phyloP scores from a whole-genome alignment of 2,329 filamentous ascomycete genomes.

The Cladobotryum protrusum region DNA sequence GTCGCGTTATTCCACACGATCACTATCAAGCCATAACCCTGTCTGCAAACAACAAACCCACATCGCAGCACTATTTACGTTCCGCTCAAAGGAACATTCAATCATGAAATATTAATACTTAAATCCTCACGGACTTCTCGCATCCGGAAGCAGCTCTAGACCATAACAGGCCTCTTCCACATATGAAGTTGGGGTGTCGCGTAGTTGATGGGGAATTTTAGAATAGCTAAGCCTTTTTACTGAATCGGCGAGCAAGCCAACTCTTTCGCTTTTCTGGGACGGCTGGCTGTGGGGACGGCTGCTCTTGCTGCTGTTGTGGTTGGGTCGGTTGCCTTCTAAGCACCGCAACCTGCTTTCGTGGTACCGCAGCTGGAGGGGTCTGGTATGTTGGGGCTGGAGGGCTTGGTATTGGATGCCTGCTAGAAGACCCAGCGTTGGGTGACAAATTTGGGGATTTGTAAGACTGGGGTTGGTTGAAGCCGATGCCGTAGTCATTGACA shows the following conservation, averaged over 20 bases:
- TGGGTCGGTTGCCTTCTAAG: conserved; percentile 24
- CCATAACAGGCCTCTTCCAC: not conserved
- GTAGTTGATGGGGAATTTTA: not conserved
- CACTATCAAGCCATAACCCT: not conserved
- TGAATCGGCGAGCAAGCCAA: conserved; percentile 81
- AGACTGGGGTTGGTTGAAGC: conserved; percentile 38
- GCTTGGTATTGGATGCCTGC: conserved; percentile 20
- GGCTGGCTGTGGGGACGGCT: conserved; percentile 22
- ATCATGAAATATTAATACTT: conserved; percentile 4
- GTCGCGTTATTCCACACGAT: not conserved
- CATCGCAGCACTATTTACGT: not conserved
- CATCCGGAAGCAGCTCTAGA: not conserved
- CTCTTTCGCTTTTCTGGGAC: conserved; percentile 72
- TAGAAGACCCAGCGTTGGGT: conserved; percentile 22
- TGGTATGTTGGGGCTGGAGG: conserved; percentile 18
- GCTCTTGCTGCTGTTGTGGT: conserved; percentile 21
- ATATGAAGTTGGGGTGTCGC: not conserved
- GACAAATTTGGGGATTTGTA: conserved; percentile 38
- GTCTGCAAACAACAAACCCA: not conserved
- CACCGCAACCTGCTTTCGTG: conserved; percentile 24
- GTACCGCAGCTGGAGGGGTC: conserved; percentile 16
- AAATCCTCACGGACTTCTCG: not conserved
- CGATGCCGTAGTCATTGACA: conserved; percentile 60
- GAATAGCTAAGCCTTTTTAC: conserved; percentile 42
- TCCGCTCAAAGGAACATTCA: conserved; percentile 4